These are phyloP conservation scores for Sugiyamaella americana DNA, from an alignment of 805 yeast genomes.

Conservation along the genomic window DNA sequence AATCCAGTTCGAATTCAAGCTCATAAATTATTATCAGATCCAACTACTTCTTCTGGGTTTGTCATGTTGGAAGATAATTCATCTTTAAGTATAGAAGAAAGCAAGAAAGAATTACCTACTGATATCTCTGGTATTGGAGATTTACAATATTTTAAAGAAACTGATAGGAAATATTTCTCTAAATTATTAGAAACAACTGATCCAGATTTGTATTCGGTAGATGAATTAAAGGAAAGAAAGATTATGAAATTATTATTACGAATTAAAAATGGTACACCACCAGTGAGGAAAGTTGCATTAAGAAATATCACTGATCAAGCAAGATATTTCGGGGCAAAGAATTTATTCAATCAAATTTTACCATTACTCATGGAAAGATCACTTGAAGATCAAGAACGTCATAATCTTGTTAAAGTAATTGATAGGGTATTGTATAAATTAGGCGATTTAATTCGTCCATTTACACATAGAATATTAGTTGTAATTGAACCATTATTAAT, in stretches of 20 bases:
- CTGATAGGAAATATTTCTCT: constrained; percentile 68
- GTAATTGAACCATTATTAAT: constrained; percentile 74
- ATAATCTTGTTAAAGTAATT: constrained; percentile 67
- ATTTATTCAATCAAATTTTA: constrained; percentile 62
- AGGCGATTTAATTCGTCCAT: constrained; percentile 63
- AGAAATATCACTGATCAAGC: constrained; percentile 62
- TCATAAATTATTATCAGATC: constrained; percentile 34
- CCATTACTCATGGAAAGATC: constrained; percentile 69
- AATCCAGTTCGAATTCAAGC: constrained; percentile 33
- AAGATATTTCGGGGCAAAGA: constrained; percentile 57
- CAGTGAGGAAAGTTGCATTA: constrained; percentile 61
- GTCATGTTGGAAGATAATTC: constrained; percentile 47
- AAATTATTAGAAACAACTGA: constrained; percentile 39
- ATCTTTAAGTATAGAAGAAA: constrained; percentile 26
- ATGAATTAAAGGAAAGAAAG: constrained; percentile 53
- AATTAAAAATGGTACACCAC: constrained; percentile 73
- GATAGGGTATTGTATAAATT: constrained; percentile 63
- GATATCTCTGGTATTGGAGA: constrained; percentile 63
- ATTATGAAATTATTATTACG: constrained; percentile 59
- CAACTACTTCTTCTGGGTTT: constrained; percentile 30
- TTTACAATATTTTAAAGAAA: constrained; percentile 60
- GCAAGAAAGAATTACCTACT: constrained; percentile 38
- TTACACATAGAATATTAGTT: constrained; percentile 60
- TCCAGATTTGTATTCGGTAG: constrained; percentile 37
- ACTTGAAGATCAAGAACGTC: constrained; percentile 77